Conservation (phyloP, 805 yeast species). For the Ogataea wickerhamii region DNA sequence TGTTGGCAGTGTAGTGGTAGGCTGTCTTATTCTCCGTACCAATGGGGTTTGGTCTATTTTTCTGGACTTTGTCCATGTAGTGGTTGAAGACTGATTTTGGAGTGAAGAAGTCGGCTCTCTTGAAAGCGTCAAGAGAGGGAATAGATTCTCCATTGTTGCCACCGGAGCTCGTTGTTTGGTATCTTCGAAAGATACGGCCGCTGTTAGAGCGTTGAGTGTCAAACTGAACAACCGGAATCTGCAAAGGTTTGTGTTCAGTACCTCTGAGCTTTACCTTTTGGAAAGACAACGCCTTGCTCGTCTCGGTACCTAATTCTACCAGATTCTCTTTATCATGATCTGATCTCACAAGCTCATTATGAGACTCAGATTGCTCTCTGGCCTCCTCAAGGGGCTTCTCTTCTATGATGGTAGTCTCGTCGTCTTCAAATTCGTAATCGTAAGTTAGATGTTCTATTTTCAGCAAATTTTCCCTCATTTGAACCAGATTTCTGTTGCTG, state of each 20-base stretch:
- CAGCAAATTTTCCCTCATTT: constrained; percentile 57
- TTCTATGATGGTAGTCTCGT: constrained; percentile 18
- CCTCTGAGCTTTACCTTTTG: constrained; percentile 13
- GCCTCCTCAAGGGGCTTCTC: constrained; percentile 18
- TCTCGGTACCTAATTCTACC: constrained; percentile 7
- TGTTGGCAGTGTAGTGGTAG: constrained; percentile 21
- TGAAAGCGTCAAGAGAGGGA: constrained; percentile 25
- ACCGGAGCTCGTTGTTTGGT: constrained; percentile 18
- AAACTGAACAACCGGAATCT: constrained; percentile 24
- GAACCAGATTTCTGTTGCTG: constrained; percentile 63
- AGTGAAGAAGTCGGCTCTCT: constrained; percentile 71
- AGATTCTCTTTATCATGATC: constrained; percentile 27
- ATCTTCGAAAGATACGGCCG: constrained; percentile 19
- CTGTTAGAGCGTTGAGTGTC: constrained; percentile 19
- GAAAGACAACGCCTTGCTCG: constrained; percentile 5
- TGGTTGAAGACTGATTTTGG: constrained; percentile 71
- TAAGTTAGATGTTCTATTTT: constrained; percentile 69
- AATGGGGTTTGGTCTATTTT: constrained; percentile 29
- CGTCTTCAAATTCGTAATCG: constrained; percentile 62
- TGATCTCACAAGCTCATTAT: constrained; percentile 12
- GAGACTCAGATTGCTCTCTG: neutral
- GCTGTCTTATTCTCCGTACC: constrained; percentile 9
- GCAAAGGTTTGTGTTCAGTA: constrained; percentile 29
- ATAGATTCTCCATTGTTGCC: constrained; percentile 14
- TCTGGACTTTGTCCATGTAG: constrained; percentile 63